phyloP scores from a whole-genome alignment of 768 basidiomycete genomes.

The Termitomyces sp. region DNA sequence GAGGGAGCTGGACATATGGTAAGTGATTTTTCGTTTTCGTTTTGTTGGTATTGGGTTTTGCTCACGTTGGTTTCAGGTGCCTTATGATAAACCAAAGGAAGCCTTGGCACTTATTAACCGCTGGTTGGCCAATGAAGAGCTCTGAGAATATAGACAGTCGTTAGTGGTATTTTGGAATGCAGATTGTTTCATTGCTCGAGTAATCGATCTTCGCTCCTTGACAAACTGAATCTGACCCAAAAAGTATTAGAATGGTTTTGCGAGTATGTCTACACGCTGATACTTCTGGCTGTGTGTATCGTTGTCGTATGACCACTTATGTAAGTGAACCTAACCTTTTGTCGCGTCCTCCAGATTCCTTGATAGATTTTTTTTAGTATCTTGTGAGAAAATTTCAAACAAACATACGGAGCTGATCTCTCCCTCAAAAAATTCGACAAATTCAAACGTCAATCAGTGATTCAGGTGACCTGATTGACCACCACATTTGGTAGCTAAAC shows the following conservation, averaged over 20 bases:
- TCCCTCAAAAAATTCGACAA: background rate
- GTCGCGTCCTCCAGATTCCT: background rate
- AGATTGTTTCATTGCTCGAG: background rate
- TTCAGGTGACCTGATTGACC: background rate
- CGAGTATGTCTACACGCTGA: background rate
- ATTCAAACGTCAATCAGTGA: background rate
- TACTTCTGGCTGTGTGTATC: background rate
- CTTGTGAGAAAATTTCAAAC: background rate
- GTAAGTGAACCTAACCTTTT: background rate
- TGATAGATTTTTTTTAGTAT: background rate
- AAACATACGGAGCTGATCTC: background rate
- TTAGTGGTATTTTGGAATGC: background rate
- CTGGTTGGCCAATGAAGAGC: slow-evolving; percentile 32
- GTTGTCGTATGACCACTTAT: background rate
- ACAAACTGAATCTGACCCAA: background rate
- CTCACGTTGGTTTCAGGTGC: slow-evolving; percentile 31
- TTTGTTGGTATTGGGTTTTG: background rate
- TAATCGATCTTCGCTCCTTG: background rate
- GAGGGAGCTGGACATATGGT: slow-evolving; percentile 74
- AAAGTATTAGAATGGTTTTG: background rate
- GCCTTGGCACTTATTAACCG: slow-evolving; percentile 48
- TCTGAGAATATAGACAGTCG: background rate
- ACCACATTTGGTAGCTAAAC: background rate
- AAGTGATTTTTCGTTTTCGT: slow-evolving; percentile 13
- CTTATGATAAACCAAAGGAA: slow-evolving; percentile 59